These are phyloP conservation scores for Candida sonorensis DNA, from an alignment of 805 yeast genomes.

Conservation along the genomic window DNA sequence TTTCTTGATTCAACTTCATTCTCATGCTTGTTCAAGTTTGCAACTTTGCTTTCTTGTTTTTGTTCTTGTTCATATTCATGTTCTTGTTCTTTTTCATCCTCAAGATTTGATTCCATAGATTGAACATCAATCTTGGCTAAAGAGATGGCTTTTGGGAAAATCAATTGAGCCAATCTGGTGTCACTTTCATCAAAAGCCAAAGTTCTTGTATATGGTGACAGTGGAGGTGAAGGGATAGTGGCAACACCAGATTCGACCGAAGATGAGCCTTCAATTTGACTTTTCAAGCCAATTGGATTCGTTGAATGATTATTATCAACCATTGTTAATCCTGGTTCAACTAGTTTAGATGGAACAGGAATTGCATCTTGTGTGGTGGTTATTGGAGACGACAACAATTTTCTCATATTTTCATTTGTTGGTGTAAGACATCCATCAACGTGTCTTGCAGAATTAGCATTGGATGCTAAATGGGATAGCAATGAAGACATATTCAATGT, in stretches of 20 bases:
- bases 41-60: constrained; percentile 2
- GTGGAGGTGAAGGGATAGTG: constrained; percentile 32
- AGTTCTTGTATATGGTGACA: constrained; percentile 29
- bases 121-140: constrained; percentile 5
- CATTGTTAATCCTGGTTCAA: no score
- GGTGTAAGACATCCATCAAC: constrained; percentile 24
- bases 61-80: background rate
- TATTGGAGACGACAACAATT: constrained; percentile 2
- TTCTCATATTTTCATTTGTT: constrained; percentile 8
- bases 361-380: background rate
- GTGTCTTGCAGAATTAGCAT: constrained; percentile 12
- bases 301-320: no score
- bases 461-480: constrained; percentile 7
- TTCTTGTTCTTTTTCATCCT: constrained; percentile 6
- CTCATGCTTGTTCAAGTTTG: no score
- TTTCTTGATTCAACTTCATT: no score
- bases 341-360: no score
- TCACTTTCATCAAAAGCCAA: constrained; percentile 20
- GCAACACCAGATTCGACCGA: constrained; percentile 9
- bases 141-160: constrained; percentile 20
- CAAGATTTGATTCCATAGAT: constrained; percentile 6
- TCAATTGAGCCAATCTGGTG: constrained; percentile 20
- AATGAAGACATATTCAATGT: constrained; percentile 10
- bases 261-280: constrained; percentile 4
- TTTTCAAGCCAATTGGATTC: no score